Evolutionary conservation across 345 rosid genomes (phyloP).

Genomic region (Streptanthus diversifolius): DNA sequence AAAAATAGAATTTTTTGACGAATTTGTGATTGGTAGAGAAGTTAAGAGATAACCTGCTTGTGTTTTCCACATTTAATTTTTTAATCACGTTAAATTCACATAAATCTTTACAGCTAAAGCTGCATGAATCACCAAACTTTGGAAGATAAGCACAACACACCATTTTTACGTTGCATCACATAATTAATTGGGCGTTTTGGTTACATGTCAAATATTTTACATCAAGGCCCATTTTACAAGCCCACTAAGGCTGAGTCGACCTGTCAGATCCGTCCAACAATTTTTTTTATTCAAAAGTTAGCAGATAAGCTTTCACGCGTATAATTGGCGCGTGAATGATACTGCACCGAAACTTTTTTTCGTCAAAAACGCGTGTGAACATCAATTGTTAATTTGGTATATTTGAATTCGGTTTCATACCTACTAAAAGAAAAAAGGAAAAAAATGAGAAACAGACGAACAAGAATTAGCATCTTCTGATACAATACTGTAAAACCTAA

Average conservation of each 20-base stretch:
- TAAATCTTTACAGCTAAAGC: not conserved
- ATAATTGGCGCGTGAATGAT: not conserved
- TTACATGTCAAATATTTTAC: not conserved
- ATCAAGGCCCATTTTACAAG: not conserved
- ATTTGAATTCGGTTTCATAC: constrained; percentile 3
- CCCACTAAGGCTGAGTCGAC: not conserved
- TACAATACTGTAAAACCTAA: constrained; percentile 19
- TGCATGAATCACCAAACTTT: constrained; percentile 24
- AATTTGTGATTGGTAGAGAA: constrained; percentile 29
- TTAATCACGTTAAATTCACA: not conserved
- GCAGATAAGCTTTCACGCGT: not conserved
- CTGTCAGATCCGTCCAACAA: not conserved
- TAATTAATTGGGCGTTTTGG: not conserved
- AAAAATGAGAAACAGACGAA: constrained; percentile 3
- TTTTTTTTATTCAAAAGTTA: not conserved
- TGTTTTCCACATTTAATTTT: not conserved
- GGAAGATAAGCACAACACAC: not conserved
- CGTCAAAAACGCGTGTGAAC: no score
- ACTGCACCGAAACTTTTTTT: not conserved
- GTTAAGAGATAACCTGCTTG: constrained; percentile 27
- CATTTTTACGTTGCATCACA: not conserved
- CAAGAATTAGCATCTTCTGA: constrained; percentile 21
- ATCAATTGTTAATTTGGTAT: constrained; percentile 5
- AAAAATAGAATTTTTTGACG: constrained; percentile 14
- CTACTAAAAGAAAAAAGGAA: not conserved